phyloP scores from a whole-genome alignment of 1,139 yeast species.

The Taphrina wiesneri region DNA sequence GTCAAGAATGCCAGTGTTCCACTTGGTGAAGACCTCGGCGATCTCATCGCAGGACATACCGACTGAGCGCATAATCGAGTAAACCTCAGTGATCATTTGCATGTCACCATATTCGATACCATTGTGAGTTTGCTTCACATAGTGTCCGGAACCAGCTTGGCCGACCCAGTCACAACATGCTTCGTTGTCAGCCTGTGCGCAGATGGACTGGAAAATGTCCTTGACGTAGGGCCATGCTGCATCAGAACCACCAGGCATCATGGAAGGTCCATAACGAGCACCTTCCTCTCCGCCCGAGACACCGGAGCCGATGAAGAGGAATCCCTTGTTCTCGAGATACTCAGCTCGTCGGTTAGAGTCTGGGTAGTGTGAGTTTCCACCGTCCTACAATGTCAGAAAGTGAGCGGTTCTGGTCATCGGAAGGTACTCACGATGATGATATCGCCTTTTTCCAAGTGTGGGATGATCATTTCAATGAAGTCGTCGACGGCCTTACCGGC shows the following conservation, averaged over 20 bases:
- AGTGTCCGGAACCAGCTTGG: slow-evolving; percentile 98
- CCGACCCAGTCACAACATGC: slow-evolving; percentile 99
- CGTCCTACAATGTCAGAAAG: slow-evolving; percentile 53
- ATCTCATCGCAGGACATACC: slow-evolving; percentile 88
- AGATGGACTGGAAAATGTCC: slow-evolving; percentile 90
- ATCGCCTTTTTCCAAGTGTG: slow-evolving; percentile 93
- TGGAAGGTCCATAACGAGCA: slow-evolving; percentile 98
- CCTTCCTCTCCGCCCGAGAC: slow-evolving; percentile 99
- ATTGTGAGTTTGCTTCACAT: slow-evolving; percentile 99
- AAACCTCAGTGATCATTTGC: slow-evolving; percentile 98
- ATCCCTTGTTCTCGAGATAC: slow-evolving; percentile 82
- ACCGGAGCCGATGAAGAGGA: slow-evolving; percentile 96
- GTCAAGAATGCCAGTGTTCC: slow-evolving; percentile 98
- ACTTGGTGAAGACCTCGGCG: slow-evolving; percentile 83
- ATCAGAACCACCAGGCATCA: slow-evolving; percentile 98
- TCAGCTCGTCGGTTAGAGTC: slow-evolving; percentile 96
- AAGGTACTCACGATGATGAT: slow-evolving; percentile 69
- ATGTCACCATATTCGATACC: slow-evolving; percentile 99
- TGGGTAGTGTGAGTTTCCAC: slow-evolving; percentile 99
- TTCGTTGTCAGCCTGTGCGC: slow-evolving; percentile 97
- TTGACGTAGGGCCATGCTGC: slow-evolving; percentile 99
- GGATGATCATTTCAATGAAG: slow-evolving; percentile 83
- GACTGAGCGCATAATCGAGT: slow-evolving; percentile 91
- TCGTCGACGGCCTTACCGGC: slow-evolving; percentile 95
- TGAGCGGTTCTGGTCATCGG: too few species aligned